A percentile compares a stretch with the other conserved stretches of the same genome.
Conservation (phyloP, 73 alveolate species). For the Effrenium voratum region DNA sequence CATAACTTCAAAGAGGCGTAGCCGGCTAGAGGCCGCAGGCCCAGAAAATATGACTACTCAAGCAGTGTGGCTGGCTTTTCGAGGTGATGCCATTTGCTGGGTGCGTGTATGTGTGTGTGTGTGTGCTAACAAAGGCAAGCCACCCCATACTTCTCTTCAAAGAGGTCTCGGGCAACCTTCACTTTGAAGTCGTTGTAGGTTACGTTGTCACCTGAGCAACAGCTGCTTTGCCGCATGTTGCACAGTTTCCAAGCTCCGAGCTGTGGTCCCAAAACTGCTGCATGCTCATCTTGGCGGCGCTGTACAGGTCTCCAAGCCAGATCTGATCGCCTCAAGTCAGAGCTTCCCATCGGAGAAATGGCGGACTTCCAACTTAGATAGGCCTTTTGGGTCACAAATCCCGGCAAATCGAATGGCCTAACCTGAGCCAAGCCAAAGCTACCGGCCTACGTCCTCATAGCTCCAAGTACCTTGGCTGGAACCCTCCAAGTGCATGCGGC, state of each 20-base stretch:
- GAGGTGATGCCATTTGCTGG: neutral
- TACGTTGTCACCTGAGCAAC: neutral
- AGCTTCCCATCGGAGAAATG: neutral
- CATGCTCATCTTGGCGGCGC: slow-evolving; percentile 41
- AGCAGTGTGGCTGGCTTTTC: too few relatives aligned
- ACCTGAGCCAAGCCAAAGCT: too few relatives aligned
- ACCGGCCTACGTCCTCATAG: slow-evolving; percentile 46
- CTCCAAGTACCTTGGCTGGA: slow-evolving; percentile 66
- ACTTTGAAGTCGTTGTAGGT: slow-evolving; percentile 2
- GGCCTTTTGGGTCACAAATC: too few relatives aligned
- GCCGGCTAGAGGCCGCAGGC: too few relatives aligned
- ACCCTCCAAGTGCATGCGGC: too few relatives aligned
- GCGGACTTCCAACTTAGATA: neutral
- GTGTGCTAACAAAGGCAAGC: neutral
- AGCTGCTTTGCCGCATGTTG: neutral
- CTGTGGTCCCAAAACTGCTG: slow-evolving; percentile 72
- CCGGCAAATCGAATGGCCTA: too few relatives aligned
- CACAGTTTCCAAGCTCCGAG: neutral
- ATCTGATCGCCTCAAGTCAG: slow-evolving; percentile 28
- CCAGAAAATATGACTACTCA: too few relatives aligned
- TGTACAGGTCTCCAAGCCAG: slow-evolving; percentile 64
- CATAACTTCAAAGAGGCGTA: too few relatives aligned
- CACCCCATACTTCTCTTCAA: slow-evolving; percentile 23
- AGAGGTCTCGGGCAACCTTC: neutral
- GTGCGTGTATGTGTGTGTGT: neutral